Evolutionary conservation across 1,139 yeast genomes (phyloP).

Genomic region (Saccharomyces hybrid): DNA sequence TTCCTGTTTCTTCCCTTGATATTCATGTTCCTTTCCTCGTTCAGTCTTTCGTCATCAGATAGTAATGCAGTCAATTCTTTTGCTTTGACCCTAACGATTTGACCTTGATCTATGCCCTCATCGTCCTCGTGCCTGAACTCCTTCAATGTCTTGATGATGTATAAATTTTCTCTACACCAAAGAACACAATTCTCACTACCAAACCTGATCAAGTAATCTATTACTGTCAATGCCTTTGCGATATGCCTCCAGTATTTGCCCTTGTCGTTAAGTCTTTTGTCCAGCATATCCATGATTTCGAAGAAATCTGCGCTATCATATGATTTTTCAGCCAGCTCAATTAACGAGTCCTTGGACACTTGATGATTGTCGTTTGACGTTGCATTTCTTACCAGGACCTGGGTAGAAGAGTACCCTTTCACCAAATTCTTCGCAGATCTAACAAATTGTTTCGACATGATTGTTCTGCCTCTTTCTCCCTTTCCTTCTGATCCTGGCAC

Average conservation of each 20-base stretch:
- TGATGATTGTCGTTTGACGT: constrained; percentile 86
- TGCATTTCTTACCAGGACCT: constrained; percentile 83
- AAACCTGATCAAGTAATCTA: constrained; percentile 76
- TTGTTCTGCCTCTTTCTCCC: not conserved
- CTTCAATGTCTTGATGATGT: constrained; percentile 80
- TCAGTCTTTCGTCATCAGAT: constrained; percentile 75
- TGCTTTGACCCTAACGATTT: constrained; percentile 82
- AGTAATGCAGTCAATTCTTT: constrained; percentile 76
- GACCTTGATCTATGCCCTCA: constrained; percentile 77
- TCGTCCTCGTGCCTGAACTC: constrained; percentile 87
- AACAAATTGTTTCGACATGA: constrained; percentile 64
- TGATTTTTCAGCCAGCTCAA: constrained; percentile 70
- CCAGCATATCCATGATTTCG: constrained; percentile 93
- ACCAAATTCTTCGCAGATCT: constrained; percentile 89
- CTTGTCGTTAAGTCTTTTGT: constrained; percentile 86
- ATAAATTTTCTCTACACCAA: constrained; percentile 89
- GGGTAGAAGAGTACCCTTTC: constrained; percentile 82
- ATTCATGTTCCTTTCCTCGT: constrained; percentile 53
- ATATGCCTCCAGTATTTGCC: constrained; percentile 98
- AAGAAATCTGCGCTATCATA: constrained; percentile 68
- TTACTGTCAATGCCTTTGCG: constrained; percentile 77
- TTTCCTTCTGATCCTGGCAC: not conserved
- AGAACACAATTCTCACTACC: constrained; percentile 89
- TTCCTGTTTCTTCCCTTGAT: constrained; percentile 33
- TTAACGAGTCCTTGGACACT: constrained; percentile 76